Evolutionary conservation across 495 filamentous ascomycete species (phyloP).

Genomic region (Aspergillus kassunensis): DNA sequence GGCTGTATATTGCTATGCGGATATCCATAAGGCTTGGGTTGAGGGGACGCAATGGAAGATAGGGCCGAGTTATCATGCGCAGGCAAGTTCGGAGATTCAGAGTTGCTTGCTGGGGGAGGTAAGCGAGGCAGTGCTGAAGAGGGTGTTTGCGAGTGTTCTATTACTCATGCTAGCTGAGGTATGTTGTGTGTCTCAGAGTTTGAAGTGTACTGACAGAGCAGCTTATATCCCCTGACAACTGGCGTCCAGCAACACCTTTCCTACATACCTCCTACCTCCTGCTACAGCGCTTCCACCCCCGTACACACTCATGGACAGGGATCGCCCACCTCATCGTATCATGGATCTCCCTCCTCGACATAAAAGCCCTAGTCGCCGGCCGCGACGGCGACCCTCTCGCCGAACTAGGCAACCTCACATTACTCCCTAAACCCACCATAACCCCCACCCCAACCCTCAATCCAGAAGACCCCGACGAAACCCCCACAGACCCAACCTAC

Average conservation of each 20-base stretch:
- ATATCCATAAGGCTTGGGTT: slow-evolving; percentile 28
- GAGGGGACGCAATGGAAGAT: slow-evolving; percentile 31
- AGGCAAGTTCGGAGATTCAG: slow-evolving; percentile 34
- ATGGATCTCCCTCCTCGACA: slow-evolving; percentile 37
- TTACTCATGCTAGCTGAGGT: slow-evolving; percentile 42
- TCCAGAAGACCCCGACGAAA: slow-evolving; percentile 13
- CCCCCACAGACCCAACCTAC: slow-evolving; percentile 28
- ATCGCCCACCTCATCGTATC: slow-evolving; percentile 29
- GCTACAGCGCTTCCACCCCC: slow-evolving; percentile 31
- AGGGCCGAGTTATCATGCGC: slow-evolving; percentile 32
- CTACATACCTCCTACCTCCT: slow-evolving; percentile 35
- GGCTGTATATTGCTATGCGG: slow-evolving; percentile 36
- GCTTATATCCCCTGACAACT: slow-evolving; percentile 29
- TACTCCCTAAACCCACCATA: not conserved
- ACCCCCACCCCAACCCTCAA: not conserved
- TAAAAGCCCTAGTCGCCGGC: slow-evolving; percentile 40
- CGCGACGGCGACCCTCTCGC: slow-evolving; percentile 37
- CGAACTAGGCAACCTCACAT: slow-evolving; percentile 27
- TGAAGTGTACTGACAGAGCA: slow-evolving; percentile 8
- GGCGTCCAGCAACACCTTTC: slow-evolving; percentile 29
- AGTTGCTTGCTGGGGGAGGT: slow-evolving; percentile 29
- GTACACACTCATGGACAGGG: slow-evolving; percentile 28
- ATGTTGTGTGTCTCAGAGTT: slow-evolving; percentile 2
- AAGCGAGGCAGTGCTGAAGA: slow-evolving; percentile 22
- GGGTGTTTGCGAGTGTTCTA: slow-evolving; percentile 29